Evolutionary conservation across 805 yeast genomes (phyloP), one percentile per base, ranked within the genome.

Genomic region (Scheffersomyces amazonensis): DNA sequence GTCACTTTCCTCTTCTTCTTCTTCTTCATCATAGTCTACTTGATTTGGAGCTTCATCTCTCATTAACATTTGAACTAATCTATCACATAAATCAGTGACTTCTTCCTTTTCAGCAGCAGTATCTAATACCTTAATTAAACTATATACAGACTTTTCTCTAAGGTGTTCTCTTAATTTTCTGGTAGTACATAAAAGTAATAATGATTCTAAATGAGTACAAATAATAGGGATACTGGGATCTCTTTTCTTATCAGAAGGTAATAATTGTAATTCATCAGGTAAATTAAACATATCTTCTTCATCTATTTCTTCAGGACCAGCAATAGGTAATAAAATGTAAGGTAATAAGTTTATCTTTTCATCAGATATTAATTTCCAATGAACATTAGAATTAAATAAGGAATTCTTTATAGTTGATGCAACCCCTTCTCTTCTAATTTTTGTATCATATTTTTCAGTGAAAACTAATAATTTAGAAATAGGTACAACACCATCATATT

Each of bases 351-450:
- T 87, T 41, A 87, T 80, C 7, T 71, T 62, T 25, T 73, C 78
- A 50, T 85, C 83, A 4, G 66, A 69, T 29, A 88, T 58, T 31
- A 91, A 66, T 17, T 56, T 59, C 49, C 63, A 62, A 56, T 91
- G 98, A 24, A 76, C 61, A 29, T 80, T 77, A 1, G 86, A 69
- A 54, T 90, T 96, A 53, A 91, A 91, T 35, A 91, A 66, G 0
- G 91, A 77, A 62, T 91, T 91, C 59, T 93, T 91, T 49, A 93
- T 86, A 2, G 96, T 85, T 4, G 95, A 84, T 1, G 95, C 95
- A 27, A 87, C 90, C 54, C 96, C 97, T 56, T 85, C 90, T 62
- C 98, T 76, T 65, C 98, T 80, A 18, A 79, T 78, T 51, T 78
- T 79, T 11, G 87, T 72, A 53, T 84, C 90, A 48, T 81, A 84